Percentiles rank a stretch among this genome's conserved stretches.
These are phyloP conservation scores for Globisporangium iwayamae DNA, from an alignment of 352 stramenopile species.

Conservation along the genomic window DNA sequence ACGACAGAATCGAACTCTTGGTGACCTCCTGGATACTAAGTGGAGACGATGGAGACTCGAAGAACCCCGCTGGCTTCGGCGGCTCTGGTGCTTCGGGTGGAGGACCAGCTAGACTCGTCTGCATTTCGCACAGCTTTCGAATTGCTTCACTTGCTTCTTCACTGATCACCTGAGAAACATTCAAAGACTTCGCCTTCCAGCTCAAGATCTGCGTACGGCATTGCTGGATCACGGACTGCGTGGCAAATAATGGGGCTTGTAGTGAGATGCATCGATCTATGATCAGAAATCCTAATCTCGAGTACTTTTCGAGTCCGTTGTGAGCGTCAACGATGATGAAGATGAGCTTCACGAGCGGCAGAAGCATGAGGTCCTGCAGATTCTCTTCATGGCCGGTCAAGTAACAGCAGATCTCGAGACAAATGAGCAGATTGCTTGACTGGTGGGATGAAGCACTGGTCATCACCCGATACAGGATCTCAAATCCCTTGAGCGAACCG, in stretches of 20 bases:
- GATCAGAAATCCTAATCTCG: constrained; percentile 28
- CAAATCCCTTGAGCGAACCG: constrained; percentile 20
- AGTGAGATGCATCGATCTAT: constrained; percentile 34
- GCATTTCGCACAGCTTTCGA: not conserved
- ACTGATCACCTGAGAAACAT: not conserved
- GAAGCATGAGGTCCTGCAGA: constrained; percentile 11
- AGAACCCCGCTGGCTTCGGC: not conserved
- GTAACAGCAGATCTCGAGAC: constrained; percentile 37
- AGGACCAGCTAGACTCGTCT: not conserved
- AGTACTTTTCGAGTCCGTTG: constrained; percentile 9
- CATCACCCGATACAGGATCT: constrained; percentile 29
- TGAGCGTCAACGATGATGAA: constrained; percentile 14
- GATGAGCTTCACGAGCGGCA: constrained; percentile 28
- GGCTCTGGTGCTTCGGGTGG: not conserved
- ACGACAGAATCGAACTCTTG: constrained; percentile 6
- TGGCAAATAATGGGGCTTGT: constrained; percentile 14
- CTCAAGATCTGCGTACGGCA: constrained; percentile 26
- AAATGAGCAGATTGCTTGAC: constrained; percentile 18
- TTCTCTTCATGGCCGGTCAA: constrained; percentile 32
- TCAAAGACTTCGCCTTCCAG: not conserved
- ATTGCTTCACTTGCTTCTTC: constrained; percentile 6
- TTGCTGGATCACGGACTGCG: constrained; percentile 26
- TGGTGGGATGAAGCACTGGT: constrained; percentile 27
- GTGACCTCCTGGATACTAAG: not conserved
- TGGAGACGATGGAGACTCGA: not conserved